Base-by-base conservation (phyloP, 352 stramenopile genomes). In the Phytopythium chamaehyphon region DNA sequence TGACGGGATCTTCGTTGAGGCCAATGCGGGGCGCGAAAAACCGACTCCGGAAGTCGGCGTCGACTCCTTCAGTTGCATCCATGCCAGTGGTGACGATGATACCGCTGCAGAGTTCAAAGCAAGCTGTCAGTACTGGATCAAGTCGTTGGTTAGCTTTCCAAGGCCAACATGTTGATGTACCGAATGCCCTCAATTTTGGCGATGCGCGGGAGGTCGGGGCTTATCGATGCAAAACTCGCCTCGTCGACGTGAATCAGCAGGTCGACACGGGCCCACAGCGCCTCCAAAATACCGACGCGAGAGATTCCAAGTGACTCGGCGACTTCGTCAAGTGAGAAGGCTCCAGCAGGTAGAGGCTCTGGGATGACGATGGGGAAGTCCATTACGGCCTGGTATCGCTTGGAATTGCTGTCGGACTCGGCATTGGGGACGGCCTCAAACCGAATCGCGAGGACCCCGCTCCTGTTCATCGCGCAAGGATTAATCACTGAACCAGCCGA, bases 1-100 rank as follows among this genome's bases (percentile, higher is more conserved):
- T 97, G 2, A 97, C 89, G 0, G 88, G 88, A 58, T 98, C 92
- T 70, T 98, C 92, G 50, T 88, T 64, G 11, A 97, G 76, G 11
- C 87, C 89, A 18, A 83, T 65, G 35, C 85, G 78, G 15, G 90
- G 88, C 7, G 54, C 87, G 71, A 97, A 98, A 64, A 95, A 96
- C 28, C 64, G 64, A 36, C 64, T 81, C 11, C 61, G 53, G 39
- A 76, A 74, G 38, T 89, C 69, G 10, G 73, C 57, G 1, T 46
- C 49, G 12, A 44, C 47, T 24, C 36, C 19, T 18, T 67, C 66
- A 12, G 59, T 52, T 3, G 18, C 28, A 11, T 24, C 48, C 39
- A 53, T 33, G 9, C 28, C 28, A 33, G 59, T 47, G 3, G 71
- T 82, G 28, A 82, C 62, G 21, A 70, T 35, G 43, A 82, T 50